phyloP scores from a whole-genome alignment of 2,329 filamentous ascomycete genomes.

The Fusarium buxicola region DNA sequence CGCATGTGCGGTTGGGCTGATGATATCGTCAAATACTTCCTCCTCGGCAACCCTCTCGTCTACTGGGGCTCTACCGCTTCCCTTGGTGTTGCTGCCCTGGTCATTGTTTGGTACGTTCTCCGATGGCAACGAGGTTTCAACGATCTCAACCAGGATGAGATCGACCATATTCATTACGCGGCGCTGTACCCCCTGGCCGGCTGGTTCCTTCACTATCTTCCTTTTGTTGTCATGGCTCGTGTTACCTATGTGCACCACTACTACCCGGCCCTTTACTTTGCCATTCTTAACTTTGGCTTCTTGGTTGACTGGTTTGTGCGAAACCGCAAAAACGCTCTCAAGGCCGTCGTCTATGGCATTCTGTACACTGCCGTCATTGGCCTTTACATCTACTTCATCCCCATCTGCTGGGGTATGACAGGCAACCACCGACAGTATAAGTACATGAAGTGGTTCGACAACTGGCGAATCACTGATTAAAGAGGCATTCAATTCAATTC shows the following conservation, averaged over 20 bases:
- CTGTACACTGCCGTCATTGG: slow-evolving; percentile 82
- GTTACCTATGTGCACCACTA: slow-evolving; percentile 99
- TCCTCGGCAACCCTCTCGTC: slow-evolving; percentile 94
- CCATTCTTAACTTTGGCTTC: slow-evolving; percentile 91
- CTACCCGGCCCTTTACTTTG: slow-evolving; percentile 98
- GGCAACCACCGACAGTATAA: slow-evolving; percentile 85
- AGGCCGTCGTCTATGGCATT: slow-evolving; percentile 76
- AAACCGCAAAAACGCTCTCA: slow-evolving; percentile 71
- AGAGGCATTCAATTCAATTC: background rate
- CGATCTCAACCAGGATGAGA: slow-evolving; percentile 81
- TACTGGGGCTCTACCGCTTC: slow-evolving; percentile 94
- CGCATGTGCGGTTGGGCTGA: slow-evolving; percentile 99
- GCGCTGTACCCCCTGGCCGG: slow-evolving; percentile 91
- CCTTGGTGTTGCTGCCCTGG: slow-evolving; percentile 76
- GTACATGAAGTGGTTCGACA: slow-evolving; percentile 93
- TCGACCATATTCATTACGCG: slow-evolving; percentile 95
- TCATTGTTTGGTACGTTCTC: slow-evolving; percentile 86
- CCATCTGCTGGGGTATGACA: slow-evolving; percentile 96
- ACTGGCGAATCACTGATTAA: slow-evolving; percentile 83
- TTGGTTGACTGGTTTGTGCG: slow-evolving; percentile 84
- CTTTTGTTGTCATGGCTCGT: slow-evolving; percentile 97
- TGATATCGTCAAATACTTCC: slow-evolving; percentile 95
- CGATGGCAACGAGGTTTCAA: slow-evolving; percentile 96
- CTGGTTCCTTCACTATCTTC: slow-evolving; percentile 96
- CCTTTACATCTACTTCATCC: slow-evolving; percentile 90